Evolutionary conservation across 768 basidiomycete genomes (phyloP), one percentile per base, ranked within the genome.

Genomic region (Mycena sanguinolenta): DNA sequence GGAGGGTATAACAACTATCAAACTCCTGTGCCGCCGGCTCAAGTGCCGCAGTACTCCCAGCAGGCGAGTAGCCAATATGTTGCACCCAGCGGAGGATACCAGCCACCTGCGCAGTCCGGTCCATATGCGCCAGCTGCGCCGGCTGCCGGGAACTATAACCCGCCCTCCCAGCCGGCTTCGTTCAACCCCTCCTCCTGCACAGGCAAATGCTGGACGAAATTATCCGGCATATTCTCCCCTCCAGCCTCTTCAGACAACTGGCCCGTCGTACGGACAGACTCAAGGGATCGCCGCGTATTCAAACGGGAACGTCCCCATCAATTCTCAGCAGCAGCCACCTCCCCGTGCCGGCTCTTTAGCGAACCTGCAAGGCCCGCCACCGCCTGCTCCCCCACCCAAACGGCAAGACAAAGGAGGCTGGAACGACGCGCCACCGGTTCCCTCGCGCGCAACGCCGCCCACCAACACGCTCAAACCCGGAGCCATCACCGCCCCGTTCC

Each of bases 401-500:
- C 89, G 90, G 50, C 82, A 83, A 32, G 92, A 92, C 32, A 89
- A 91, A 19, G 95, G 67, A 16, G 67, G 95, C 0, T 98, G 96
- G 96, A 98, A 98, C 75, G 97, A 98, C 79, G 90, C 95, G 0
- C 96, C 84, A 9, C 71, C 83, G 8, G 71, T 89, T 16, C 73
- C 83, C 21, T 79, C 86, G 49, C 90, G 91, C 28, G 83, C 84
- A 1, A 84, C 86, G 25, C 81, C 86, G 7, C 75, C 84, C 34
- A 85, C 84, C 34, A 85, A 79, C 63, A 71, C 82, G 13, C 80
- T 77, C 63, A 94, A 93, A 75, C 91, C 88, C 3, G 84, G 86
- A 9, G 88, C 96, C 3, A 97, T 98, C 75, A 90, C 91, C 10
- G 88, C 95, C 12, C 97, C 97, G 0, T 98, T 99, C 89, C 94